Conservation (phyloP, 108 stramenopile species). For the Tribonema minus region DNA sequence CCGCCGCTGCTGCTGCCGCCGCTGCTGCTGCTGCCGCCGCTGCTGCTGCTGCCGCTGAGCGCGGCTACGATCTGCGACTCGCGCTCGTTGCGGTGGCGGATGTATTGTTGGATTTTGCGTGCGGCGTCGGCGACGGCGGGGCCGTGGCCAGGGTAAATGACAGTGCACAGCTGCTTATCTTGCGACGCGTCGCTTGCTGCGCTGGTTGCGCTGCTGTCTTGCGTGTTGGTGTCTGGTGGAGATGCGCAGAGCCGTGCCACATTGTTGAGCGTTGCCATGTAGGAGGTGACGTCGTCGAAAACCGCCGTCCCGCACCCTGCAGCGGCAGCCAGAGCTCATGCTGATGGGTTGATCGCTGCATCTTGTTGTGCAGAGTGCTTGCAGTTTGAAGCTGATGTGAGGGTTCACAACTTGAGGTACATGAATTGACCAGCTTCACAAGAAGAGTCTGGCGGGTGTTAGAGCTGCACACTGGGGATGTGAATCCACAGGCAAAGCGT, state of each 20-base stretch:
- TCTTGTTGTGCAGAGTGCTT: no score
- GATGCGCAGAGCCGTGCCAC: slow-evolving; percentile 1
- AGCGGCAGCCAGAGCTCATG: no score
- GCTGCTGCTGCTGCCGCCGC: neutral
- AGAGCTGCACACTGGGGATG: no score
- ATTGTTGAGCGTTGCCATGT: slow-evolving; percentile 41
- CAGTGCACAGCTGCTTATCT: no score
- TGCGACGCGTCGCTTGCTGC: no score
- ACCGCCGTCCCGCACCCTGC: slow-evolving; percentile 56
- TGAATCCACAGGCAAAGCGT: no score
- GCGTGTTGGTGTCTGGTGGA: neutral
- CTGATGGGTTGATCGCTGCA: no score
- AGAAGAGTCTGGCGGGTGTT: no score
- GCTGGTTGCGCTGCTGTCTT: no score
- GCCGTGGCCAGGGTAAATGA: neutral
- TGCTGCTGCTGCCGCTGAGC: neutral
- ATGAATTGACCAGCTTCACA: no score
- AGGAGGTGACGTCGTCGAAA: slow-evolving; percentile 46
- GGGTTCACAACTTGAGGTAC: no score
- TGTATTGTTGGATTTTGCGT: slow-evolving; percentile 19
- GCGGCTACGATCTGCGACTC: slow-evolving; percentile 10
- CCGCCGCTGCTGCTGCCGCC: neutral
- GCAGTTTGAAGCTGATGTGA: no score
- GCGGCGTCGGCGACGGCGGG: slow-evolving; percentile 14
- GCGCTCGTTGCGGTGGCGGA: slow-evolving; percentile 16